Evolutionary conservation across 192 early-diverging fungal genomes (phyloP), one percentile per base, ranked within the genome.

Genomic region (Gamsiella multidivaricata): DNA sequence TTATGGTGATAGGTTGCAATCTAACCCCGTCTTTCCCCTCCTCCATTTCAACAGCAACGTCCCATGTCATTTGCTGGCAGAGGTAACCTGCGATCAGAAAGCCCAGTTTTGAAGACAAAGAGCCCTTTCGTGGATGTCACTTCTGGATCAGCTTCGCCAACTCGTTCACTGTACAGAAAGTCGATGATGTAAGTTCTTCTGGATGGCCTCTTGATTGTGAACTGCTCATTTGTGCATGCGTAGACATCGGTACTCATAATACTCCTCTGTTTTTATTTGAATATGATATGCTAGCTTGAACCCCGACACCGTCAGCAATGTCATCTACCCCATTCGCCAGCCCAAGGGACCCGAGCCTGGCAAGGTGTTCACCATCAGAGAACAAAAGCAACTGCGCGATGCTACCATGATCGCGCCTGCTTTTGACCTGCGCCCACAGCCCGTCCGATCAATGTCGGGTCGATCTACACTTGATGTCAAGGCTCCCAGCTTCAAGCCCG

Each of bases 241-340:
- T n/a, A n/a, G n/a, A n/a, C n/a, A n/a, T n/a, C n/a, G n/a, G n/a
- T n/a, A n/a, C n/a, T n/a, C n/a, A n/a, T n/a, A n/a, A n/a, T n/a
- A n/a, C n/a, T n/a, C 12, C 37, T 39, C 7, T 12, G 12, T 5
- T 39, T 39, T 39, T 39, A 39, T 39, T 39, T 39, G 37, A 39
- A 39, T n/a, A n/a, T n/a, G n/a, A n/a, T n/a, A n/a, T n/a, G n/a
- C n/a, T 52, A 69, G 66, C 12, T 80, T 86, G 46, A 83, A 80
- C 34, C 81, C 84, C 39, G 82, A 85, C 52, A 73, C 45, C 34
- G 50, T 59, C 23, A 59, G 70, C 51, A 73, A 79, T 25, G 65
- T 87, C 5, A 88, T 93, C 22, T 90, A 90, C 56, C 92, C 92
- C 12, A 76, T 85, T n/a, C 88, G 92, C 51, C 92, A 93, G 60